Evolutionary conservation across 257 asterid species (phyloP).

Genomic region (Ocimum tenuiflorum): DNA sequence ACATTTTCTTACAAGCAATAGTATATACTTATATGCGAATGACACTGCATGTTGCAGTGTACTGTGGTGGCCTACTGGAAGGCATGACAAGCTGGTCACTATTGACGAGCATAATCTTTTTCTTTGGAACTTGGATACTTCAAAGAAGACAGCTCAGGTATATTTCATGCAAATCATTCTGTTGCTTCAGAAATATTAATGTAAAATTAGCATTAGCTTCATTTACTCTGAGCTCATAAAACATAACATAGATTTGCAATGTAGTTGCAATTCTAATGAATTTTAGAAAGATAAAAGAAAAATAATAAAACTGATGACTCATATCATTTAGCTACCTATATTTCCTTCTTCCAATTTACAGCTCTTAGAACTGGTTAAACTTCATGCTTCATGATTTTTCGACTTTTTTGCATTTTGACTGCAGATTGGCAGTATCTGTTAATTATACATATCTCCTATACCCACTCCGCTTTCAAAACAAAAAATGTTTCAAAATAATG

Average conservation of each 20-base stretch:
- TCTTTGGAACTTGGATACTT: slow-evolving; percentile 77
- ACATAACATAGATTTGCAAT: not conserved
- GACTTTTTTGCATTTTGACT: too few species aligned
- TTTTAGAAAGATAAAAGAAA: not conserved
- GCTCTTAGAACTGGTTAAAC: not conserved
- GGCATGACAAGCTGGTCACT: slow-evolving; percentile 83
- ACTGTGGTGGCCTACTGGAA: slow-evolving; percentile 98
- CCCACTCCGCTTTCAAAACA: too few species aligned
- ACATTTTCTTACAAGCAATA: slow-evolving; percentile 4
- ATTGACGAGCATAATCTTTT: slow-evolving; percentile 83
- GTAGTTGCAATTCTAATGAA: not conserved
- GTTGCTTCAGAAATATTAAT: slow-evolving; percentile 18
- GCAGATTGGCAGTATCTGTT: too few species aligned
- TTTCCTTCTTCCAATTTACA: not conserved
- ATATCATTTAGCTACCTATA: not conserved
- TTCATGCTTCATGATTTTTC: not conserved
- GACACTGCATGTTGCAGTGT: slow-evolving; percentile 44
- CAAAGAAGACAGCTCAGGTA: slow-evolving; percentile 95
- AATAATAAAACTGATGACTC: not conserved
- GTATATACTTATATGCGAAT: slow-evolving; percentile 18
- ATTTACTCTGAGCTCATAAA: not conserved
- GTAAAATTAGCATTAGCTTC: not conserved
- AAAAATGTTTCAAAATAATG: too few species aligned
- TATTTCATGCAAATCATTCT: slow-evolving; percentile 11
- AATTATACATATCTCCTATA: too few species aligned